phyloP scores from a whole-genome alignment of 2,329 filamentous ascomycete species.

The Aspergillus uvarum region DNA sequence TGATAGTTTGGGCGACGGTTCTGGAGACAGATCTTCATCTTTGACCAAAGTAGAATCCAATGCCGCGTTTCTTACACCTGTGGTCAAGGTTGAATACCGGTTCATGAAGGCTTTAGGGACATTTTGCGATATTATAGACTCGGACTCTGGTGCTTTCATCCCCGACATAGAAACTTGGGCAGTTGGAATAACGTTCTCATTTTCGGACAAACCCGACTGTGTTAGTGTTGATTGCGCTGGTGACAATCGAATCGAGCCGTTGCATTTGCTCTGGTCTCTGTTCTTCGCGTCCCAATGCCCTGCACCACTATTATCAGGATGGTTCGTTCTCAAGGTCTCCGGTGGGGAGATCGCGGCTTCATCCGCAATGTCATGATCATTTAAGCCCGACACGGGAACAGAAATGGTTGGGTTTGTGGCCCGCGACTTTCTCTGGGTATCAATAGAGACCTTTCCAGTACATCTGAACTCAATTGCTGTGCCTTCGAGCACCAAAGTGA shows the following conservation, averaged over 20 bases:
- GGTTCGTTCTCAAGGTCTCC: background rate
- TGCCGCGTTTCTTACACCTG: slow-evolving; percentile 5
- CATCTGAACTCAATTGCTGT: slow-evolving; percentile 30
- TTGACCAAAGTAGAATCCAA: slow-evolving; percentile 32
- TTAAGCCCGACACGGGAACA: background rate
- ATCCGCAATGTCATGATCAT: background rate
- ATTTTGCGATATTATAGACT: slow-evolving; percentile 9
- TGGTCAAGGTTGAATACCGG: background rate
- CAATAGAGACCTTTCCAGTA: slow-evolving; percentile 8
- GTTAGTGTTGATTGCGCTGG: slow-evolving; percentile 17
- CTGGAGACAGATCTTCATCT: slow-evolving; percentile 37
- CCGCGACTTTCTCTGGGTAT: background rate
- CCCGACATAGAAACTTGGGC: background rate
- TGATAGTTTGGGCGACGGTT: slow-evolving; percentile 23
- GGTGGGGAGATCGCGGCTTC: background rate
- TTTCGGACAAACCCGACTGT: slow-evolving; percentile 16
- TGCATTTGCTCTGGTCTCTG: background rate
- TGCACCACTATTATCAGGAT: background rate
- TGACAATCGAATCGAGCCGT: background rate
- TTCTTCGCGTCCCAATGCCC: background rate
- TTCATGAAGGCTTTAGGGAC: background rate
- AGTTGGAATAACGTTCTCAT: slow-evolving; percentile 1
- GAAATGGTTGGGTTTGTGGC: background rate
- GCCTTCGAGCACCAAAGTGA: slow-evolving; percentile 31
- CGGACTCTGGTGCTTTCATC: slow-evolving; percentile 25